phyloP scores from a whole-genome alignment of 495 filamentous ascomycete species.

The Podospora pseudocomata region DNA sequence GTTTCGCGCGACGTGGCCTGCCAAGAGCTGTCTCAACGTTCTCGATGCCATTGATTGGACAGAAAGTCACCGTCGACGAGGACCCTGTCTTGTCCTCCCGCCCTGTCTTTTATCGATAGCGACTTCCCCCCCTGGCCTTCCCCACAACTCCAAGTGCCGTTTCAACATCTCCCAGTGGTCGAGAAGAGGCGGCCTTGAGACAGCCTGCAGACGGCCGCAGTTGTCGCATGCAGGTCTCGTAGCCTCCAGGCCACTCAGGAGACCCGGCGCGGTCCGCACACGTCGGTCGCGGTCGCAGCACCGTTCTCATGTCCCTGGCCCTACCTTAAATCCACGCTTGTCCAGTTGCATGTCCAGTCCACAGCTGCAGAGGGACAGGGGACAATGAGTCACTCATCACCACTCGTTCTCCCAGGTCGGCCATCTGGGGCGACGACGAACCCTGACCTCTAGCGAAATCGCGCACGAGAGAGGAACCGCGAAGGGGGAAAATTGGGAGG shows the following conservation, averaged over 20 bases:
- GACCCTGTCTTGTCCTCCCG: slow-evolving; percentile 3
- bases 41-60: slow-evolving; percentile 13
- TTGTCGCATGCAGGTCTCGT: slow-evolving; percentile 24
- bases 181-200: slow-evolving; percentile 24
- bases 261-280: slow-evolving; percentile 29
- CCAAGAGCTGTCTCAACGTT: slow-evolving; percentile 13
- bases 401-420: slow-evolving; percentile 28
- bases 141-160: slow-evolving; percentile 18
- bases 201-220: slow-evolving; percentile 27
- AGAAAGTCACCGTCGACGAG: not conserved
- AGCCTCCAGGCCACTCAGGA: slow-evolving; percentile 24
- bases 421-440: slow-evolving; percentile 21
- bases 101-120: slow-evolving; percentile 34
- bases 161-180: slow-evolving; percentile 26
- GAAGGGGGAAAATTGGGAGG: slow-evolving; percentile 1
- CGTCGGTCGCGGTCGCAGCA: slow-evolving; percentile 24
- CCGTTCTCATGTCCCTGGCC: slow-evolving; percentile 1
- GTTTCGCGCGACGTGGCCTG: slow-evolving; percentile 21
- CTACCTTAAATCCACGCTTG: slow-evolving; percentile 10
- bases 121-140: slow-evolving; percentile 20
- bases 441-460: slow-evolving; percentile 15
- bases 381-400: slow-evolving; percentile 30
- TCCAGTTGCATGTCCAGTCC: slow-evolving; percentile 20
- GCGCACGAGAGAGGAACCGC: slow-evolving; percentile 13
- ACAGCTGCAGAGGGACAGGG: slow-evolving; percentile 17